phyloP scores from a whole-genome alignment of 345 rosid genomes.

The Corchorus olitorius region DNA sequence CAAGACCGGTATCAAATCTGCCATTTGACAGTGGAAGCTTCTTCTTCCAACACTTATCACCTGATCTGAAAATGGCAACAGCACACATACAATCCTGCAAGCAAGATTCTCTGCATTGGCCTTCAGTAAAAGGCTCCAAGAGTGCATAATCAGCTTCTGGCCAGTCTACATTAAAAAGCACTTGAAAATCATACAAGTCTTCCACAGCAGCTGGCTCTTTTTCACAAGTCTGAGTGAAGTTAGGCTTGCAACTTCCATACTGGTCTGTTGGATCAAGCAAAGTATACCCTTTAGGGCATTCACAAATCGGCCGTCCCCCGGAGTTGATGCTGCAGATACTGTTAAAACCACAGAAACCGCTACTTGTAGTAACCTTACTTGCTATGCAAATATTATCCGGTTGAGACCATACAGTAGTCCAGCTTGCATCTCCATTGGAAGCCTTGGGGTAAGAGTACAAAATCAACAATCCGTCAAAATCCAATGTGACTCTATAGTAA shows the following conservation, averaged over 20 bases:
- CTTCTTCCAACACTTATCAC: constrained; percentile 17
- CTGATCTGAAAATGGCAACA: constrained; percentile 23
- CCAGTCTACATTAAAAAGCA: constrained; percentile 26
- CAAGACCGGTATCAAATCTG: not conserved
- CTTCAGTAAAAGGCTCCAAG: constrained; percentile 12
- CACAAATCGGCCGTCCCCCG: constrained; percentile 17
- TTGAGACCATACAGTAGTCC: constrained; percentile 15
- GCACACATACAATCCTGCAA: constrained; percentile 45
- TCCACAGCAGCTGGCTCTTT: not conserved
- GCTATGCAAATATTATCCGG: constrained; percentile 31
- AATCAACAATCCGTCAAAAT: constrained; percentile 17
- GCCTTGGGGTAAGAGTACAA: constrained; percentile 18
- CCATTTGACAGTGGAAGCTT: constrained; percentile 19
- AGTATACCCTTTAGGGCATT: constrained; percentile 27
- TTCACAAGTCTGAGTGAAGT: constrained; percentile 23
- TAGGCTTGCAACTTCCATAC: constrained; percentile 33
- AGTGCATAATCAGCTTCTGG: constrained; percentile 35
- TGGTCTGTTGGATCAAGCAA: constrained; percentile 12
- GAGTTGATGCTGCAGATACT: constrained; percentile 27
- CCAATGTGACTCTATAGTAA: constrained; percentile 24
- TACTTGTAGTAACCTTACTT: not conserved
- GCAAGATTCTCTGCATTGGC: constrained; percentile 39
- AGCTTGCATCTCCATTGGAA: not conserved
- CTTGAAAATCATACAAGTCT: constrained; percentile 12
- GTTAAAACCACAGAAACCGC: constrained; percentile 41